These are phyloP conservation scores for Trypanosomatidae sp. DNA, from an alignment of 208 protist genomes.

Conservation along the genomic window DNA sequence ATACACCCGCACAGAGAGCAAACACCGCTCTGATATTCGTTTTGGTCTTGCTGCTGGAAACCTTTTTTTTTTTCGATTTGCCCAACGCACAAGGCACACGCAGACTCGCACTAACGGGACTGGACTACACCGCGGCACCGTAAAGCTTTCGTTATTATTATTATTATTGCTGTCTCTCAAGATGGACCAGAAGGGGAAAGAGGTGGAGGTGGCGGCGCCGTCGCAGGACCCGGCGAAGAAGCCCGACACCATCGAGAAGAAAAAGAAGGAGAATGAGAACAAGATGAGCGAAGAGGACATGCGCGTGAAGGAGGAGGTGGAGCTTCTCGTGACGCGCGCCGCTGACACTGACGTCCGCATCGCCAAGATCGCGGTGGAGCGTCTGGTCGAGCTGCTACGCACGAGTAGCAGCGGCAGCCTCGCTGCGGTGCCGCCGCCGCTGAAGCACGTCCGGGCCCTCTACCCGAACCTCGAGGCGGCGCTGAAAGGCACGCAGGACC, in stretches of 20 bases:
- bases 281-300: conserved; percentile 95
- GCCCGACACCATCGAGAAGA: conserved; percentile 33
- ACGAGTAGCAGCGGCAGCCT: conserved; percentile 96
- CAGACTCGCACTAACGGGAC: too few species aligned
- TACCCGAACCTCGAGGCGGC: conserved; percentile 91
- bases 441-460: conserved; percentile 98
- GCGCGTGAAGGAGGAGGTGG: conserved; percentile 94
- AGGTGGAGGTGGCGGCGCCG: conserved; percentile 52
- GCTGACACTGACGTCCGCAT: conserved; percentile 80
- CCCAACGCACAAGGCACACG: too few species aligned
- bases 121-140: too few species aligned
- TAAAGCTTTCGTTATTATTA: too few species aligned
- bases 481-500: conserved; percentile 68
- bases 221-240: conserved; percentile 66
- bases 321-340: conserved; percentile 89
- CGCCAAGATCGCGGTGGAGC: conserved; percentile 84
- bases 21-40: too few species aligned
- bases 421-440: conserved; percentile 99
- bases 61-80: too few species aligned
- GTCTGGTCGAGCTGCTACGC: conserved; percentile 93
- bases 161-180: too few species aligned
- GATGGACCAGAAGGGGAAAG: conserved; percentile 33
- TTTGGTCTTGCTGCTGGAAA: too few species aligned
- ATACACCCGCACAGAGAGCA: too few species aligned
- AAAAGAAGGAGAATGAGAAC: conserved; percentile 48